Evolutionary conservation across 2,329 filamentous ascomycete species (phyloP), one percentile per base, ranked within the genome.

Genomic region (Aureobasidium uvarum): DNA sequence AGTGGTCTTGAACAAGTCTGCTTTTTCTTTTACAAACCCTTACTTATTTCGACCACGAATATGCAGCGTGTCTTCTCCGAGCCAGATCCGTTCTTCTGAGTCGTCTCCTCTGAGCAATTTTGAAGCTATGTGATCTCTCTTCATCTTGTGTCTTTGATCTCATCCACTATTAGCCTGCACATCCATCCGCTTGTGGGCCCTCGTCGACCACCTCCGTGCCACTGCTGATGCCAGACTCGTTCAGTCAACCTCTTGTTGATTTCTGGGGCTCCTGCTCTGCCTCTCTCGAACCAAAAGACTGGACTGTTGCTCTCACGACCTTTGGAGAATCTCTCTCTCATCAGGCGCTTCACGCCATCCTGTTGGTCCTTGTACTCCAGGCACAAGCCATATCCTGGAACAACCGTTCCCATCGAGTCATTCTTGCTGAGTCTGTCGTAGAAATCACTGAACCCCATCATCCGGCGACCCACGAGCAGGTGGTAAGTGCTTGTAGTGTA

Each of bases 1-100:
- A 51, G 45, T 62, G 33, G 45, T 62, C 46, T 41, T 33, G 38
- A 18, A 51, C 18, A 48, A 60, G 43, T 46, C 31, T 58, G 56
- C 56, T 48, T 62, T 51, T 41, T 31, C 31, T 31, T 20, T 50
- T 31, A 28, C 23, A 62, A 41, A 41, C 20, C 23, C 33, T 41
- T 62, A 28, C 58, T 51, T 51, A 28, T 51, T 41, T 31, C 45
- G 45, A 62, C 45, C 18, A 62, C 41, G 45, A 51, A 51, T 28
- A 62, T 62, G 58, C n/a, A 62, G 45, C 45, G 33, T 50, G 16
- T 51, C 14, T 41, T 31, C 45, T 62, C 23, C 48, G 14, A 38
- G 23, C 25, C 38, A 38, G 14, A 28, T 13, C 16, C 20, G 4
- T 39, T 10, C 16, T 2, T 16, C 3, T 28, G 38, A 41, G 38